Evolutionary conservation across 2,329 filamentous ascomycete genomes (phyloP), one percentile per base, ranked within the genome.

Genomic region (Waltergamsia citrina): DNA sequence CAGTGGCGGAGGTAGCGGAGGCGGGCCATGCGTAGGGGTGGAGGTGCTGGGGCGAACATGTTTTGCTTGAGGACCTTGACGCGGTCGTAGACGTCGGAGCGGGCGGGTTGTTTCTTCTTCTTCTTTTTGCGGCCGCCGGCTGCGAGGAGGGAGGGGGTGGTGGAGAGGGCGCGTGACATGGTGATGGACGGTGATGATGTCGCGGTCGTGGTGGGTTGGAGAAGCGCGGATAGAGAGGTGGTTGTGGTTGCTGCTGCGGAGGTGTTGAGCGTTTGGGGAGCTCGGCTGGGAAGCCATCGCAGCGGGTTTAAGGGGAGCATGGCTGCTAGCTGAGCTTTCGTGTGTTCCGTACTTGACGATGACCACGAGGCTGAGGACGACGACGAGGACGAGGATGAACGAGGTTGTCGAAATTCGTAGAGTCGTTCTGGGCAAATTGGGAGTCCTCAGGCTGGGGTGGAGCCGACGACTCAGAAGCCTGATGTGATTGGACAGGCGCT

Each of bases 1-100:
- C 92, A 98, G 69, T 98, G 92, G 30, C 92, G 85, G 43, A 98
- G 78, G 59, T 78, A 74, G 37, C 92, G 80, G 59, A 82, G 83
- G 47, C 90, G 86, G 26, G 78, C 86, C 73, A 96, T 88, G 49
- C 86, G 82, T 43, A 98, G 74, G 1, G 92, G 88, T 0, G 73
- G 63, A 5, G 71, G 71, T 1, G 67, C 63, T n/a, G 53, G 55
- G 20, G 65, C 64, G 45, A 67, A 67, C 54, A 69, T 65, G 41
- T 67, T 65, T 33, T 58, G 49, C 38, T 59, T 61, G 38, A 71
- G 56, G 38, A 60, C 63, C 32, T 52, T 43, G 47, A 71, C 60
- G 42, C 63, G 60, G n/a, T 46, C 43, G 46, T 57, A 61, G 38
- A 59, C 59, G 32, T 57, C 59, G 18, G 53, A 60, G 32, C 43